phyloP scores from a whole-genome alignment of 2,329 filamentous ascomycete genomes.

The Ceratocystis huliohia region DNA sequence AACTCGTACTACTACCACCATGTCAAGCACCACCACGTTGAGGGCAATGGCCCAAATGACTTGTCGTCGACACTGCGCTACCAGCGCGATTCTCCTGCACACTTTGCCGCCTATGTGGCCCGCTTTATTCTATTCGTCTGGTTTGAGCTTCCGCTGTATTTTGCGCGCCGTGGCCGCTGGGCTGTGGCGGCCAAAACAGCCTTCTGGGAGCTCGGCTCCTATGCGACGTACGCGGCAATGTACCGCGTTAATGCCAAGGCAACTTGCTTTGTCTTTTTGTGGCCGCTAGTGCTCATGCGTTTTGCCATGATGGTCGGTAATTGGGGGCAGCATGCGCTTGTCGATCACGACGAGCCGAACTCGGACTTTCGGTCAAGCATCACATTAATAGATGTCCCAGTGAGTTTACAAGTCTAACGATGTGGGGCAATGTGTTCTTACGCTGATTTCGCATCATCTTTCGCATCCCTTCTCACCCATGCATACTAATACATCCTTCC shows the following conservation, averaged over 20 bases:
- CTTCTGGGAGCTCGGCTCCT: conserved; percentile 49
- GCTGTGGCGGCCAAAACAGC: conserved; percentile 42
- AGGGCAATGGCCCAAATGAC: conserved; percentile 30
- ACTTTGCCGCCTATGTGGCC: conserved; percentile 60
- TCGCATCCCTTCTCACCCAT: background rate
- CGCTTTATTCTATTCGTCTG: conserved; percentile 63
- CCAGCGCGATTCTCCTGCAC: conserved; percentile 52
- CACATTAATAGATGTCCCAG: conserved; percentile 64
- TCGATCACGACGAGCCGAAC: conserved; percentile 60
- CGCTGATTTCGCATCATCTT: background rate
- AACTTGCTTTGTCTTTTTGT: conserved; percentile 50
- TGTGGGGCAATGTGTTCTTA: background rate
- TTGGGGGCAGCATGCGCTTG: conserved; percentile 74
- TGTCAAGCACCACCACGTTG: conserved; percentile 66
- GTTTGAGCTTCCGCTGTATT: conserved; percentile 64
- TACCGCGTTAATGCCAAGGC: conserved; percentile 41
- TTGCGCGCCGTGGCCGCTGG: conserved; percentile 48
- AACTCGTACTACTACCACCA: conserved; percentile 79
- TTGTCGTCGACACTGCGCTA: conserved; percentile 61
- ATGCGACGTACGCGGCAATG: conserved; percentile 39
- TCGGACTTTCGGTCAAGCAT: conserved; percentile 71
- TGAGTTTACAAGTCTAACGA: conserved; percentile 32
- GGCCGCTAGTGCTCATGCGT: conserved; percentile 54
- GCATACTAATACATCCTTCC: background rate
- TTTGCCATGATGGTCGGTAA: conserved; percentile 69